Evolutionary conservation across 257 asterid species (phyloP).

Genomic region (Fraxinus cuspidata): DNA sequence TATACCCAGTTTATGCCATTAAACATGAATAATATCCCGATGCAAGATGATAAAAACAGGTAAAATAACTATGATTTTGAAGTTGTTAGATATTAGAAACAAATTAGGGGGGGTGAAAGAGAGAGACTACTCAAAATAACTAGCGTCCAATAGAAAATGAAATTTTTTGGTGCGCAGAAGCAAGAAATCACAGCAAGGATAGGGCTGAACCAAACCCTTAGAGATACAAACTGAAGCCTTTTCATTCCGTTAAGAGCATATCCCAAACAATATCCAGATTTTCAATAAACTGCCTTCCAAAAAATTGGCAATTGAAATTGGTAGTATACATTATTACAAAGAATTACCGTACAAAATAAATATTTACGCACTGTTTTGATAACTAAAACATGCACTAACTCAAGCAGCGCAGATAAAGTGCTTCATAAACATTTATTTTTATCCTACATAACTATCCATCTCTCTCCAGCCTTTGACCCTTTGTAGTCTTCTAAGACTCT

Average conservation of each 20-base stretch:
- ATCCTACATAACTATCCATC: background rate
- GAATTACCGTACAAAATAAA: background rate
- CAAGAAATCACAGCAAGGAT: constrained; percentile 9
- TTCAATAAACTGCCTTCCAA: background rate
- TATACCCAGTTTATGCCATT: background rate
- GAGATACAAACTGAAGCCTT: background rate
- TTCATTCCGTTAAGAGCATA: background rate
- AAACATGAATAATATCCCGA: background rate
- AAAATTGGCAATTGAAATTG: constrained; percentile 13
- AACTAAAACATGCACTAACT: background rate
- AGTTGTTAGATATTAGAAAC: background rate
- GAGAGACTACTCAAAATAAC: background rate
- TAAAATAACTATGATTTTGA: background rate
- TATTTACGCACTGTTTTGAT: background rate
- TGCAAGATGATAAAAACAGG: background rate
- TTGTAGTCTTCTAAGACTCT: background rate
- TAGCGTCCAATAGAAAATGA: background rate
- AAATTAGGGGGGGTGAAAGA: background rate
- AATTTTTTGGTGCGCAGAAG: constrained; percentile 5
- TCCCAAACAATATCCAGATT: constrained; percentile 5
- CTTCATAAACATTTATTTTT: background rate
- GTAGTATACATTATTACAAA: background rate
- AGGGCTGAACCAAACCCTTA: constrained; percentile 12
- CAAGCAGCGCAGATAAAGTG: background rate
- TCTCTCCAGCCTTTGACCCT: background rate